Conservation (phyloP, 2,329 filamentous ascomycete genomes). For the Aquanectria penicillioides region DNA sequence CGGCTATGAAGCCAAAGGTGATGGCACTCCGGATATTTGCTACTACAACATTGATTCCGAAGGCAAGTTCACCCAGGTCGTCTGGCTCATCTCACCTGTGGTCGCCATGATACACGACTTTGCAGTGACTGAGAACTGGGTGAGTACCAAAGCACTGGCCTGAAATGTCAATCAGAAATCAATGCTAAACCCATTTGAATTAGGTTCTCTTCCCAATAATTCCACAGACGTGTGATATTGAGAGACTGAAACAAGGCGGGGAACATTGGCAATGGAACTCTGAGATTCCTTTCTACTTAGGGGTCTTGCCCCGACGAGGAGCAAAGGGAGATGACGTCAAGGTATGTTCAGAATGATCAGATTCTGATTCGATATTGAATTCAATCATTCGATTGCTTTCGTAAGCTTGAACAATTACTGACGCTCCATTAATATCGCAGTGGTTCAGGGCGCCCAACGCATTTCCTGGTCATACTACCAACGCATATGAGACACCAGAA, state of each 20-base stretch:
- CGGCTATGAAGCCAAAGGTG: slow-evolving; percentile 9
- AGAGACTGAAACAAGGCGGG: background rate
- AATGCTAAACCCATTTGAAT: no score
- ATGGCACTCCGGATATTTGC: background rate
- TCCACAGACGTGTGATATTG: no score
- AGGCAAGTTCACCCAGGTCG: background rate
- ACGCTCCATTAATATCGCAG: background rate
- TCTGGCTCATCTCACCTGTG: background rate
- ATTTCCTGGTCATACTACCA: slow-evolving; percentile 14
- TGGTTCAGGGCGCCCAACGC: slow-evolving; percentile 12
- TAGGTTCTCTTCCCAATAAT: slow-evolving; percentile 11
- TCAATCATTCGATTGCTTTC: no score
- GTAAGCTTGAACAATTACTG: no score
- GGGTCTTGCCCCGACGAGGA: slow-evolving; percentile 1
- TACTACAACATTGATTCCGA: background rate
- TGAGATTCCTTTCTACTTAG: background rate
- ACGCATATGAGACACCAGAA: slow-evolving; percentile 1
- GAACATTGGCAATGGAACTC: background rate
- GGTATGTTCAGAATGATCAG: no score
- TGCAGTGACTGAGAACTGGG: slow-evolving; percentile 15
- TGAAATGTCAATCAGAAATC: no score
- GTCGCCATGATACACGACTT: slow-evolving; percentile 16
- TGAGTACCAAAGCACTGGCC: background rate
- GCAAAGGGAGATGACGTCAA: slow-evolving; percentile 10
- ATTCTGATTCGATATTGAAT: no score